Percentiles rank a stretch among this genome's conserved stretches.
Conservation (phyloP, 2,329 filamentous ascomycete species). For the Rhinocladiella mackenziei region DNA sequence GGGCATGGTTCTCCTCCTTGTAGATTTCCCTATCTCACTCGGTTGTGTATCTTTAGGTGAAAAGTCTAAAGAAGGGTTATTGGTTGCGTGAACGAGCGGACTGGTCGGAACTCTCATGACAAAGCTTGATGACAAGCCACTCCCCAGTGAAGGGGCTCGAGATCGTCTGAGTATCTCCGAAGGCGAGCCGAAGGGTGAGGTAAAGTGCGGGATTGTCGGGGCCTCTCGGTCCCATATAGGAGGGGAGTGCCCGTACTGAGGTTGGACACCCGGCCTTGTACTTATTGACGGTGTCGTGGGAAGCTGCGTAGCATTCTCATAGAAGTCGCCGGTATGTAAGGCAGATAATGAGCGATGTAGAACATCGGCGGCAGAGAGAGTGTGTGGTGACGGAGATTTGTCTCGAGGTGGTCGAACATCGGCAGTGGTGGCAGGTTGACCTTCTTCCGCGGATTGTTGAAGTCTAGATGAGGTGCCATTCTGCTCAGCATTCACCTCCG, state of each 20-base stretch:
- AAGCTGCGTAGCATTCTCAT: slow-evolving; percentile 35
- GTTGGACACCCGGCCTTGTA: slow-evolving; percentile 2
- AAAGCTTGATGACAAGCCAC: slow-evolving; percentile 73
- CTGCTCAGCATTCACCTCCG: slow-evolving; percentile 22
- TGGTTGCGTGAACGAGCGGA: slow-evolving; percentile 82
- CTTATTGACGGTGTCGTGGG: background rate
- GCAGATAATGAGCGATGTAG: slow-evolving; percentile 66
- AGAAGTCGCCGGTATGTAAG: slow-evolving; percentile 60
- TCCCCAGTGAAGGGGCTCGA: slow-evolving; percentile 60
- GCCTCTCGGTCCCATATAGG: slow-evolving; percentile 30
- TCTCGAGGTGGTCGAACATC: background rate
- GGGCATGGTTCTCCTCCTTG: slow-evolving; percentile 68
- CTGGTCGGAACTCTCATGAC: slow-evolving; percentile 85
- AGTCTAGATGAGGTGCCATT: slow-evolving; percentile 31
- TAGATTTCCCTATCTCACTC: slow-evolving; percentile 29
- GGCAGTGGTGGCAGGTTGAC: slow-evolving; percentile 48
- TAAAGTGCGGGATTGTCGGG: slow-evolving; percentile 18
- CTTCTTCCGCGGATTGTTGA: slow-evolving; percentile 26
- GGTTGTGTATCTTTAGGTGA: slow-evolving; percentile 47
- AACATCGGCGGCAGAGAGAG: slow-evolving; percentile 25
- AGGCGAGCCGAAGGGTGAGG: slow-evolving; percentile 1
- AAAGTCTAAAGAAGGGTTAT: slow-evolving; percentile 71
- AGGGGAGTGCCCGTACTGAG: slow-evolving; percentile 5
- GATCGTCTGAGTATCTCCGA: slow-evolving; percentile 27
- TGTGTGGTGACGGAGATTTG: slow-evolving; percentile 48